These are phyloP conservation scores for Trichomonas gallinae DNA, from an alignment of 208 protist species.

Conservation along the genomic window DNA sequence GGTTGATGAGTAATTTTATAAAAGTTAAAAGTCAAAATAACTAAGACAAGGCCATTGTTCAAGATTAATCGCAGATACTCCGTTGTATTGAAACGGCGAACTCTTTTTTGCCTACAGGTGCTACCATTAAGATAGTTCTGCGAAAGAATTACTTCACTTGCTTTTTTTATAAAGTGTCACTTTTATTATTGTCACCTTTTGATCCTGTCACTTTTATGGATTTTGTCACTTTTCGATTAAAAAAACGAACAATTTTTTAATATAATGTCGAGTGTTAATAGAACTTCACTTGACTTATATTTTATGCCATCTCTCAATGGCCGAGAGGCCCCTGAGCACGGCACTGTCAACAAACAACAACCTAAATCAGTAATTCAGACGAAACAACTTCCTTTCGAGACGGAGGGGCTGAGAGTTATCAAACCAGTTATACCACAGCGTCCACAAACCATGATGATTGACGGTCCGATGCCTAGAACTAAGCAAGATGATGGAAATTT, in stretches of 20 bases:
- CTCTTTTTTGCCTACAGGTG: no score
- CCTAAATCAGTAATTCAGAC: background rate
- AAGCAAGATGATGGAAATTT: background rate
- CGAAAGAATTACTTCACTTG: no score
- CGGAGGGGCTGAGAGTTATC: background rate
- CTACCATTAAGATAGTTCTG: no score
- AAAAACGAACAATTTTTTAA: background rate
- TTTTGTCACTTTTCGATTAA: background rate
- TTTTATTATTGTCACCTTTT: no score
- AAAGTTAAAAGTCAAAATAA: no score
- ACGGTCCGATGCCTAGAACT: background rate
- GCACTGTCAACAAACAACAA: no score
- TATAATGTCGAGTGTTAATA: background rate
- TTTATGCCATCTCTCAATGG: background rate
- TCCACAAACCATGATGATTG: background rate
- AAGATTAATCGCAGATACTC: no score
- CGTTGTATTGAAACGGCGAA: no score
- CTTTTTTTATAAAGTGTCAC: no score
- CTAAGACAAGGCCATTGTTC: no score
- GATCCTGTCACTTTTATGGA: no score
- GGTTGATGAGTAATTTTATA: no score
- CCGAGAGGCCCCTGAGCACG: background rate
- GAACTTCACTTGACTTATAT: background rate
- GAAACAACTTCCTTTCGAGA: background rate
- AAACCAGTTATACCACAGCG: background rate